These are phyloP conservation scores for Agrostemma githago DNA, from an alignment of 148 eudicot genomes.

Conservation along the genomic window DNA sequence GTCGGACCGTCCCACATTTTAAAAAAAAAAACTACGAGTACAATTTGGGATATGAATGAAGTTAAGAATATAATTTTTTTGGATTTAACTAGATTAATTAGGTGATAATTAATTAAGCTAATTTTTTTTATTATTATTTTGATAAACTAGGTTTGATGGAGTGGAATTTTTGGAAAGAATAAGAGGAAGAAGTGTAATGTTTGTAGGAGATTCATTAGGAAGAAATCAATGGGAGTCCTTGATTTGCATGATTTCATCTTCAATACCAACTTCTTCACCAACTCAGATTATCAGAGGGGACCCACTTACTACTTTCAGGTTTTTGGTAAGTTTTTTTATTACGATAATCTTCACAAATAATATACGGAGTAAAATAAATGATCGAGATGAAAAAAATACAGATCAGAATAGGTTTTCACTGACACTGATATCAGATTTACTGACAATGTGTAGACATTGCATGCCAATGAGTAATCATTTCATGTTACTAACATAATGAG, in stretches of 20 bases:
- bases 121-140: background rate
- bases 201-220: conserved; percentile 87
- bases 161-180: conserved; percentile 51
- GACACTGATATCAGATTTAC: background rate
- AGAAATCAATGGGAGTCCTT: conserved; percentile 97
- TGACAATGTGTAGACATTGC: background rate
- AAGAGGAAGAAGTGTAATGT: conserved; percentile 78
- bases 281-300: conserved; percentile 51
- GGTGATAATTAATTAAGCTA: too few relatives aligned
- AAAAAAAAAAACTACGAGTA: too few relatives aligned
- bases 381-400: too few relatives aligned
- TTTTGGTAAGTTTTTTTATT: conserved; percentile 41
- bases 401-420: too few relatives aligned
- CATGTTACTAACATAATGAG: background rate
- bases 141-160: conserved; percentile 52
- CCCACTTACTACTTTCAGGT: conserved; percentile 56
- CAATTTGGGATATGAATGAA: too few relatives aligned
- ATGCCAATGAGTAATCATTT: conserved; percentile 2
- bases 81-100: too few relatives aligned
- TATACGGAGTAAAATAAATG: too few relatives aligned
- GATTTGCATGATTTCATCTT: conserved; percentile 73
- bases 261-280: conserved; percentile 36
- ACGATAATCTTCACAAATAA: too few relatives aligned
- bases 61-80: background rate
- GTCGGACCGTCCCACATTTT: background rate